Conservation (phyloP, 2,329 filamentous ascomycete genomes). For the Aspergillus intermedius region DNA sequence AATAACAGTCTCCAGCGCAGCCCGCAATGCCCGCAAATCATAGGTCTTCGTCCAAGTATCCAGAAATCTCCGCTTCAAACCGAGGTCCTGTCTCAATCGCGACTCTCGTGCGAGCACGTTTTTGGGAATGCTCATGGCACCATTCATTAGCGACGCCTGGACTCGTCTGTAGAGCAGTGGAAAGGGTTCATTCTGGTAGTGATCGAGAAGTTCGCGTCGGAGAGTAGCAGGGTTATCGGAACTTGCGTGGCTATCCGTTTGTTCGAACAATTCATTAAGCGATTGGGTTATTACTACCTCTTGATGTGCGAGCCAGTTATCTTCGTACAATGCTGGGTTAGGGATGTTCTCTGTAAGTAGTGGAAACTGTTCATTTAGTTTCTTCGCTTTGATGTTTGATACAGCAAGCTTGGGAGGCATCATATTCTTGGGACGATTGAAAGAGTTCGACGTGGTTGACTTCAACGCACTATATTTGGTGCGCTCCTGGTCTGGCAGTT, state of each 20-base stretch:
- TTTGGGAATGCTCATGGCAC: conserved; percentile 51
- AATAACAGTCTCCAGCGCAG: conserved; percentile 53
- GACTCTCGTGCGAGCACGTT: conserved; percentile 41
- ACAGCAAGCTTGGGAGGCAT: conserved; percentile 24
- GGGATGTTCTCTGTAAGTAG: conserved; percentile 49
- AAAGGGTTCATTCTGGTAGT: conserved; percentile 50
- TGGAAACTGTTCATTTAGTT: conserved; percentile 40
- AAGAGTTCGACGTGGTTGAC: conserved; percentile 8
- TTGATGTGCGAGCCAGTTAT: conserved; percentile 57
- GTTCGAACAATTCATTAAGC: conserved; percentile 50
- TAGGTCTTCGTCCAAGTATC: conserved; percentile 55
- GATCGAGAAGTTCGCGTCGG: conserved; percentile 43
- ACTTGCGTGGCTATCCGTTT: conserved; percentile 15
- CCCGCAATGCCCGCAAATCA: conserved; percentile 44
- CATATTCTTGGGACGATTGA: conserved; percentile 15
- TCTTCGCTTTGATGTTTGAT: conserved; percentile 21
- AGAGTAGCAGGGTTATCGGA: conserved; percentile 27
- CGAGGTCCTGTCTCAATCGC: conserved; percentile 51
- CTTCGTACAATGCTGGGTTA: conserved; percentile 55
- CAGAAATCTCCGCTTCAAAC: conserved; percentile 51
- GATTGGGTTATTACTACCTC: conserved; percentile 56
- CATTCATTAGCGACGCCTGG: conserved; percentile 53
- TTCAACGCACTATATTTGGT: conserved; percentile 5
- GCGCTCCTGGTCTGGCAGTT: neutral
- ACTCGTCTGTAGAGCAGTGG: conserved; percentile 50